Percentiles rank a stretch among this genome's conserved stretches.
These are phyloP conservation scores for Sextonia rubra DNA, from an alignment of 164 flowering plant genomes.

Conservation along the genomic window DNA sequence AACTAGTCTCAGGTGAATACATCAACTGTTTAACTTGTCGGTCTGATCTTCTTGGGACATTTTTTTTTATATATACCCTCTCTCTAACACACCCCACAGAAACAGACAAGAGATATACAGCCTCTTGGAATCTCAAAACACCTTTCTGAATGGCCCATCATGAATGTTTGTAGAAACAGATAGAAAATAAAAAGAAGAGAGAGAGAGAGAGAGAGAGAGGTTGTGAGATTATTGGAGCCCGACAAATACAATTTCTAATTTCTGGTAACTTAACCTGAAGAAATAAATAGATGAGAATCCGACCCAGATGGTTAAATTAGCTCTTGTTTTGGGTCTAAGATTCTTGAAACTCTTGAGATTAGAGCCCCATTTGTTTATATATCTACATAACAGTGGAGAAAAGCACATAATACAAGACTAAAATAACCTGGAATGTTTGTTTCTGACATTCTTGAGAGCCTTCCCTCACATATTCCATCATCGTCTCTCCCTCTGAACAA, in stretches of 20 bases:
- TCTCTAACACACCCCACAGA: slow-evolving; percentile 3
- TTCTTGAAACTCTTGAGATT: slow-evolving; percentile 4
- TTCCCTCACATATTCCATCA: not conserved
- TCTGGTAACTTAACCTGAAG: not conserved
- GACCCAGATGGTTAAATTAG: slow-evolving; percentile 13
- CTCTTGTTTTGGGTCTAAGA: slow-evolving; percentile 6
- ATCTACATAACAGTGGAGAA: slow-evolving; percentile 3
- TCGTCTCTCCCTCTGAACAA: not conserved
- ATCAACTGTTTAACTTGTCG: not conserved
- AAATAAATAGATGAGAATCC: slow-evolving; percentile 1
- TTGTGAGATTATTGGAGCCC: not conserved
- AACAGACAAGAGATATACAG: not conserved
- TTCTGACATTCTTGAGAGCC: slow-evolving; percentile 1
- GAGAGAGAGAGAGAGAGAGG: not conserved
- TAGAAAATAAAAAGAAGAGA: not conserved
- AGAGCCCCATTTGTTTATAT: not conserved
- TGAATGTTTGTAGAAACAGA: not conserved
- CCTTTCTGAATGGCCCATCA: not conserved
- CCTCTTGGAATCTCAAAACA: not conserved
- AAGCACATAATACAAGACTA: not conserved
- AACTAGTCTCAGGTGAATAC: not conserved
- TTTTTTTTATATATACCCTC: not conserved
- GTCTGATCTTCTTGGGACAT: not conserved
- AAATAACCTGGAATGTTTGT: not conserved
- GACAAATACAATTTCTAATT: not conserved